Percentiles rank a stretch among this genome's conserved stretches.
phyloP scores from a whole-genome alignment of 176 grass and related monocot genomes.

The Areca catechu region DNA sequence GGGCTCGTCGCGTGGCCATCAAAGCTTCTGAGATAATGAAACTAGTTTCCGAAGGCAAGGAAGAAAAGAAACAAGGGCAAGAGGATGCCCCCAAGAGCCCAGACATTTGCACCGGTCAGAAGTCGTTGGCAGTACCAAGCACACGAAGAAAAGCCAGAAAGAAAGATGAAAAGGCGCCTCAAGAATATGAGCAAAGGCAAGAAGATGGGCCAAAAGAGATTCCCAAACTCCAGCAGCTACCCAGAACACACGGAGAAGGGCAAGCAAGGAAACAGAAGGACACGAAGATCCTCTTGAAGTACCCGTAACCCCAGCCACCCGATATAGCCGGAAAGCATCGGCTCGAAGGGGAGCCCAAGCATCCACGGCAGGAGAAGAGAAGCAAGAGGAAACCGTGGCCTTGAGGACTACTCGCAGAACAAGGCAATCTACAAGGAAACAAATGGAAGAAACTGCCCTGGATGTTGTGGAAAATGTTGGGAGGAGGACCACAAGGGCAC shows the following conservation, averaged over 20 bases:
- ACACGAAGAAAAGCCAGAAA: neutral
- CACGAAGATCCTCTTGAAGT: constrained; percentile 13
- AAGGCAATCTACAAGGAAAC: constrained; percentile 13
- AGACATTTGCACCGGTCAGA: constrained; percentile 14
- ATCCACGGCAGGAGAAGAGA: constrained; percentile 8
- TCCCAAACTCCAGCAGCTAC: constrained; percentile 9
- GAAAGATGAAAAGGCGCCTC: neutral
- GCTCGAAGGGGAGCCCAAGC: constrained; percentile 11
- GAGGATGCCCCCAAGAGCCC: constrained; percentile 37
- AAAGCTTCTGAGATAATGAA: constrained; percentile 37
- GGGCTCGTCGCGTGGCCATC: constrained; percentile 15
- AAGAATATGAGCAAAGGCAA: neutral
- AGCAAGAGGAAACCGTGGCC: neutral
- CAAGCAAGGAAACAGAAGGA: constrained; percentile 12
- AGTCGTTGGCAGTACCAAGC: constrained; percentile 21
- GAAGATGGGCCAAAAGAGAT: neutral
- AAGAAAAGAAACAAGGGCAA: constrained; percentile 28
- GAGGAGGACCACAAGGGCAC: constrained; percentile 11
- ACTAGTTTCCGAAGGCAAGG: constrained; percentile 30
- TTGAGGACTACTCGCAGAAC: constrained; percentile 11
- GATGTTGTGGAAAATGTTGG: constrained; percentile 9
- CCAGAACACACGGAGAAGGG: neutral
- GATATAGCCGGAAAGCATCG: constrained; percentile 1
- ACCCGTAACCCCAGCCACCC: constrained; percentile 8
- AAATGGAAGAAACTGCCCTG: neutral